These are phyloP conservation scores for Lasiodiplodia sp. DNA, from an alignment of 2,329 filamentous ascomycete genomes.

Conservation along the genomic window DNA sequence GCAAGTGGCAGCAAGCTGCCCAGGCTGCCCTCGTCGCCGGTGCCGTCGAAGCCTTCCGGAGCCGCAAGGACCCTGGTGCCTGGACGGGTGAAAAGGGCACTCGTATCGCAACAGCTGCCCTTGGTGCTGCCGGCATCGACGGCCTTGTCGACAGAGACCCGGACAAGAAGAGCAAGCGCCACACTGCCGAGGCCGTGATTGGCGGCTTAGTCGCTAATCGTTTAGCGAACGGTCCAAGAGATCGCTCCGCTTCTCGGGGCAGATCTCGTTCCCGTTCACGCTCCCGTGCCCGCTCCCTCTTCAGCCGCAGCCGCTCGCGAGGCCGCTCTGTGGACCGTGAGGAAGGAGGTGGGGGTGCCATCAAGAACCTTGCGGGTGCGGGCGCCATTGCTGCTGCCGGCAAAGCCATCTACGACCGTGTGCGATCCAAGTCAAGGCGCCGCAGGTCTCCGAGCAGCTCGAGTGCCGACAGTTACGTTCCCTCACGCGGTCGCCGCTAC, in stretches of 20 bases:
- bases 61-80: conserved; percentile 84
- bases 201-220: conserved; percentile 88
- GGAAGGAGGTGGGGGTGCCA: conserved; percentile 53
- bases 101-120: conserved; percentile 85
- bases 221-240: conserved; percentile 79
- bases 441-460: conserved; percentile 54
- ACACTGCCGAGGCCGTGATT: conserved; percentile 85
- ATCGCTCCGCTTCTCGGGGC: conserved; percentile 67
- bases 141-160: conserved; percentile 72
- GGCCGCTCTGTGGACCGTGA: conserved; percentile 61
- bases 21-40: conserved; percentile 90
- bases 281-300: conserved; percentile 65
- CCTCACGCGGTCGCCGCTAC: conserved; percentile 54
- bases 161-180: conserved; percentile 77
- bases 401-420: conserved; percentile 62
- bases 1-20: conserved; percentile 74
- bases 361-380: conserved; percentile 58
- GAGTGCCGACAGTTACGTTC: conserved; percentile 61
- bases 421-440: conserved; percentile 60
- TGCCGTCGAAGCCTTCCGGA: conserved; percentile 89
- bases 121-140: conserved; percentile 86
- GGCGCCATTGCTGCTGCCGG: conserved; percentile 59
- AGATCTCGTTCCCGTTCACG: conserved; percentile 62
- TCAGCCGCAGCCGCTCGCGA: conserved; percentile 55
- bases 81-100: conserved; percentile 94